Evolutionary conservation across 2,329 filamentous ascomycete species (phyloP).

Genomic region (Diaporthe aspalathi): DNA sequence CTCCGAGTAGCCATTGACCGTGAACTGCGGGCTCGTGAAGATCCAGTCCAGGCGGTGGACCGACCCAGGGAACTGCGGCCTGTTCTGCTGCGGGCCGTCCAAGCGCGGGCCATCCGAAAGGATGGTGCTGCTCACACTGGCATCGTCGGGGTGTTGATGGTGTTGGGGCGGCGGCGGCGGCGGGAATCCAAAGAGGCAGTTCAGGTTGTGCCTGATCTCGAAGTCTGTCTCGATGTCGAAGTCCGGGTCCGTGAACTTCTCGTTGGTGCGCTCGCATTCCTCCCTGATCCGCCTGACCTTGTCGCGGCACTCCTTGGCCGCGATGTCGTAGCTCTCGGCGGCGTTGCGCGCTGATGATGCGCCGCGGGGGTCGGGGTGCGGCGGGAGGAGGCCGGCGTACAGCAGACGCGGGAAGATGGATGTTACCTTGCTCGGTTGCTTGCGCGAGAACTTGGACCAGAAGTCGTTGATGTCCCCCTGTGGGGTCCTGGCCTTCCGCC

Average conservation of each 20-base stretch:
- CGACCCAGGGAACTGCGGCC: slow-evolving; percentile 46
- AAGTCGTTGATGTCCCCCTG: slow-evolving; percentile 55
- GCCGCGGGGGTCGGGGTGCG: slow-evolving; percentile 43
- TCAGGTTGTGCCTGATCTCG: slow-evolving; percentile 43
- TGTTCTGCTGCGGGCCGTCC: no score
- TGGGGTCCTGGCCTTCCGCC: slow-evolving; percentile 46
- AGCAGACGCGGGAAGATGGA: slow-evolving; percentile 57
- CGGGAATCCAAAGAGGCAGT: slow-evolving; percentile 50
- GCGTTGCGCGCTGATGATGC: slow-evolving; percentile 51
- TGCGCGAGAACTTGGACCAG: slow-evolving; percentile 56
- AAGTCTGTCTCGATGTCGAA: slow-evolving; percentile 57
- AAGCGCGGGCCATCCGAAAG: not conserved
- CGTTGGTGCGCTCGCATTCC: slow-evolving; percentile 58
- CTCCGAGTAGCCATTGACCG: slow-evolving; percentile 53
- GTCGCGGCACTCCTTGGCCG: slow-evolving; percentile 53
- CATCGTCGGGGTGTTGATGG: not conserved
- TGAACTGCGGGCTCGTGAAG: slow-evolving; percentile 55
- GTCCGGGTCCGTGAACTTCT: slow-evolving; percentile 58
- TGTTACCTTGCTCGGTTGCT: slow-evolving; percentile 56
- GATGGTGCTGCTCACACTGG: not conserved
- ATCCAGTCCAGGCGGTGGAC: slow-evolving; percentile 58
- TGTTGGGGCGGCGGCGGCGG: not conserved
- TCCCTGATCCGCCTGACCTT: slow-evolving; percentile 53
- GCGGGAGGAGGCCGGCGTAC: slow-evolving; percentile 50
- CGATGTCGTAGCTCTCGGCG: slow-evolving; percentile 55